Conservation (phyloP, 441 rosid genomes). For the Populus hybrid region DNA sequence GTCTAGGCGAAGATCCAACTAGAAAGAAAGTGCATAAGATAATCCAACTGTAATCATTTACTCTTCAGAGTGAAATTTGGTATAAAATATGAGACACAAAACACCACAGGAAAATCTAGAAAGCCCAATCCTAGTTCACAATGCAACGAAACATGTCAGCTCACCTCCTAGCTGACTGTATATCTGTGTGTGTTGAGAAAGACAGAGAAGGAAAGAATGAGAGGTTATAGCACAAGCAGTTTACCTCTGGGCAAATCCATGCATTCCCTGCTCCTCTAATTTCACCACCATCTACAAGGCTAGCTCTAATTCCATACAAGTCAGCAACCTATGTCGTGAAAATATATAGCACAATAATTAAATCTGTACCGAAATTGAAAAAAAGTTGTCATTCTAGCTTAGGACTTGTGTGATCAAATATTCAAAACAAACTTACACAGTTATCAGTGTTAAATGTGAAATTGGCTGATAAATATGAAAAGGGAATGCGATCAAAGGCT, state of each 20-base stretch:
- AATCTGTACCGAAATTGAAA: neutral
- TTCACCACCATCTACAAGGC: constrained; percentile 99
- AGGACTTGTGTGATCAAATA: constrained; percentile 2
- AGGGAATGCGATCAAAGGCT: constrained; percentile 97
- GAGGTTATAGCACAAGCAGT: neutral
- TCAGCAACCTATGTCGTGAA: constrained; percentile 78
- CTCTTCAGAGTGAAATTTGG: neutral
- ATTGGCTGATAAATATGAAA: constrained; percentile 97
- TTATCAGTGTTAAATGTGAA: constrained; percentile 97
- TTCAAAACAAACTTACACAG: constrained; percentile 58
- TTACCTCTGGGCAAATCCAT: constrained; percentile 98
- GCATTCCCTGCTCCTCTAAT: constrained; percentile 99
- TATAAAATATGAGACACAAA: neutral
- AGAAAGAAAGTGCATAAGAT: constrained; percentile 2
- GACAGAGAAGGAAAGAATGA: neutral
- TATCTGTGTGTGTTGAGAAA: neutral
- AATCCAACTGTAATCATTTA: constrained; percentile 13
- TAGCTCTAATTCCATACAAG: constrained; percentile 97
- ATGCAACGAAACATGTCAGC: neutral
- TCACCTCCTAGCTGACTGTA: neutral
- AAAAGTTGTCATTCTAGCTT: neutral
- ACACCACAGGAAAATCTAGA: neutral
- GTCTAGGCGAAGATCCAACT: neutral
- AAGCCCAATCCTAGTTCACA: neutral
- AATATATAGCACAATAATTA: constrained; percentile 7